phyloP scores from a whole-genome alignment of 371 early-diverging fungal species.

The Mortierella sp. region DNA sequence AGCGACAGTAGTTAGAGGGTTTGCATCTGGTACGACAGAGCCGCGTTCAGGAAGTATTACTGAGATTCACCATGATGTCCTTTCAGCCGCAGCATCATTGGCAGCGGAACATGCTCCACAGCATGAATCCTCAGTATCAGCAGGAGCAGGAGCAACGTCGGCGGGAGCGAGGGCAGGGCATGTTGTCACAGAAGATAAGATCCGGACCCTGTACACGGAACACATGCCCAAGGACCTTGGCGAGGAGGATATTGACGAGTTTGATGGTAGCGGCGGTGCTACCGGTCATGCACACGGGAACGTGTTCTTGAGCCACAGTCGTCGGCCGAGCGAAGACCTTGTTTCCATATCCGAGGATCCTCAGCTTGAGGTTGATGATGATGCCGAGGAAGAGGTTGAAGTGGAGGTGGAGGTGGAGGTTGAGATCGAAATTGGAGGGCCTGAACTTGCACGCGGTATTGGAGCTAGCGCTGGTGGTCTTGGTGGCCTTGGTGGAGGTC shows the following conservation, averaged over 20 bases:
- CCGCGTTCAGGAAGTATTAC: conserved; percentile 37
- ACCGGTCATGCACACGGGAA: conserved; percentile 7
- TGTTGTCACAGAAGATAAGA: conserved; percentile 29
- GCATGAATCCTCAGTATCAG: neutral
- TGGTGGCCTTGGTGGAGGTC: neutral
- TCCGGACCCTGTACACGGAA: conserved; percentile 44
- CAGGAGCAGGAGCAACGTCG: neutral
- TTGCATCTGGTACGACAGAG: conserved; percentile 36
- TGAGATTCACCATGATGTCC: conserved; percentile 28
- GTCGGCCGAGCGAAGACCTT: conserved; percentile 38
- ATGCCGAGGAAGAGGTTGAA: neutral
- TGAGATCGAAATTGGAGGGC: conserved; percentile 14
- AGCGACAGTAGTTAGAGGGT: neutral
- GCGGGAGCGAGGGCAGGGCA: neutral
- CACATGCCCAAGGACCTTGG: conserved; percentile 56
- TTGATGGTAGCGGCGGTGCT: neutral
- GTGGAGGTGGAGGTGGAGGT: neutral
- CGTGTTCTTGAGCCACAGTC: conserved; percentile 21
- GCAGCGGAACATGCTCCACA: neutral
- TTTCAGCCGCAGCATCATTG: neutral
- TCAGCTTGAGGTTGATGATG: conserved; percentile 28
- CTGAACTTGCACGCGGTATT: conserved; percentile 1
- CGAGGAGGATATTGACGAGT: conserved; percentile 21
- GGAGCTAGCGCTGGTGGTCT: too few relatives aligned
- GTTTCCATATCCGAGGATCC: conserved; percentile 37